Evolutionary conservation across 345 rosid species (phyloP), one percentile per base, ranked within the genome.

Genomic region (Populus deltoides): DNA sequence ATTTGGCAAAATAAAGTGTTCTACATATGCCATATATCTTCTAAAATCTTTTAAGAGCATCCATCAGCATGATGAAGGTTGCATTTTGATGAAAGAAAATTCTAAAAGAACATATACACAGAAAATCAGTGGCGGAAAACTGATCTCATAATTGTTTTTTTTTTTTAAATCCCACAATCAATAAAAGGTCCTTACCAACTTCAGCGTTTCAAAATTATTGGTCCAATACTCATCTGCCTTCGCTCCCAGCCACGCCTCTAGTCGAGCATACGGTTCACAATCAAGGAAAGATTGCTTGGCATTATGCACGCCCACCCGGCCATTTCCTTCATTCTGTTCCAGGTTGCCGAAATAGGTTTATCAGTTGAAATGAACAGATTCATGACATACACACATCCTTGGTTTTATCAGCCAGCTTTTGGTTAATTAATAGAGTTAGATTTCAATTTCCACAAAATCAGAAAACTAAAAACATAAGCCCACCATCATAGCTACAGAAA

Each of bases 201-300:
- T 43, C 66, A 84, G 59, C 5, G 33, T 33, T 31, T 84, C 87
- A 57, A 71, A 72, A 53, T 84, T 78, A 18, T 68, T 70, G 53
- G 81, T 84, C 73, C 77, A 81, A 73, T 84, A 81, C 72, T 67
- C 82, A 79, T 84, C 87, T 24, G 68, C 69, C 63, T 68, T 61
- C 36, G 39, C 73, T 47, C 84, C 84, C 47, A 84, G 78, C 87
- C 84, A 84, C 57, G 73, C 78, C 76, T 84, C 81, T 17, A 84
- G 75, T 66, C 2, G 71, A 27, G 75, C 84, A 81, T 84, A 84
- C 12, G 57, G 73, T 73, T 81, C 87, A 33, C 87, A 84, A 70
- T 84, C 87, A 59, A 38, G 82, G 73, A 84, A 84, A 39, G 82
- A 82, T 75, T 84, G 87, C 73, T 84, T 84, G 68, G 76, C 78